phyloP scores from a whole-genome alignment of 805 yeast species.

The Teunomyces cretensis region DNA sequence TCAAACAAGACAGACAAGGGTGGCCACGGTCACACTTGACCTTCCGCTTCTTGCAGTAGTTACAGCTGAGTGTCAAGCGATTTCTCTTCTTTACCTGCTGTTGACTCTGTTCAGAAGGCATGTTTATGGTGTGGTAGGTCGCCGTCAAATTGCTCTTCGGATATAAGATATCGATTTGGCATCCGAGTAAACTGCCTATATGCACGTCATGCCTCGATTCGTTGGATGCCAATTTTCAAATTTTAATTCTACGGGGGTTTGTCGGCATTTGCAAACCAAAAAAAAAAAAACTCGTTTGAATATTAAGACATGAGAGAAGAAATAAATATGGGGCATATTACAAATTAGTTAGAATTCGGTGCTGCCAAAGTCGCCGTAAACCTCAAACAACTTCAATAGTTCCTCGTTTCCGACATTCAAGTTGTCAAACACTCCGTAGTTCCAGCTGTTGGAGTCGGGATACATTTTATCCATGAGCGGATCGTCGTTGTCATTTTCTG shows the following conservation, averaged over 20 bases:
- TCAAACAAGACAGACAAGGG: conserved; percentile 36
- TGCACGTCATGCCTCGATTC: no score
- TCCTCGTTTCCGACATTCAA: conserved; percentile 28
- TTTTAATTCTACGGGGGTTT: no score
- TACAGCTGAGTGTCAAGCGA: conserved; percentile 34
- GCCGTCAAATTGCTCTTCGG: not conserved
- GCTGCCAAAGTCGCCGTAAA: conserved; percentile 34
- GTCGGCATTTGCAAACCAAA: no score
- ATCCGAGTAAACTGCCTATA: no score
- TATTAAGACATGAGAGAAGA: not conserved
- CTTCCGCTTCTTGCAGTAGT: conserved; percentile 34
- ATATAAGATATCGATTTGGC: not conserved
- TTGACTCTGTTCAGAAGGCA: not conserved
- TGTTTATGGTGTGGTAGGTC: not conserved
- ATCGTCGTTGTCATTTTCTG: not conserved
- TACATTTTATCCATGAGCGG: conserved; percentile 1
- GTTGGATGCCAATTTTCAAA: no score
- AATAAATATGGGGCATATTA: not conserved
- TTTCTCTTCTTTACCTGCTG: conserved; percentile 18
- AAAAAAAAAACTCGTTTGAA: no score
- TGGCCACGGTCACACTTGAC: conserved; percentile 37
- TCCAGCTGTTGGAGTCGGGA: conserved; percentile 7
- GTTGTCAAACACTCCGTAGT: conserved; percentile 6
- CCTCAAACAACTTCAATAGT: conserved; percentile 32
- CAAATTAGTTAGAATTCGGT: not conserved